Conservation (phyloP, 352 stramenopile genomes). For the Blastocystis sp. region DNA sequence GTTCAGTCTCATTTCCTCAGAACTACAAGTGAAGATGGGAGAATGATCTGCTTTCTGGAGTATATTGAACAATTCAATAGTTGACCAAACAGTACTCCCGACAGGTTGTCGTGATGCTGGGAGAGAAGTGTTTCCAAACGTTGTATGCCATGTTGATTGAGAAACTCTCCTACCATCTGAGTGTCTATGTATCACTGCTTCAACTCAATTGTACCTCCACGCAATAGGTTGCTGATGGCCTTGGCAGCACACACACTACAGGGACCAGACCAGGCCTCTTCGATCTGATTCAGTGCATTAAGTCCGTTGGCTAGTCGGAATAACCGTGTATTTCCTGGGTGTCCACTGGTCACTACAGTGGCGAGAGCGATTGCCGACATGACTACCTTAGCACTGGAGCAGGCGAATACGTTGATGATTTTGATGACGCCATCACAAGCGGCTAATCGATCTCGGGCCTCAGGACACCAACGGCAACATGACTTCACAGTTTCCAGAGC, state of each 20-base stretch:
- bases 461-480: neutral
- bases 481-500: constrained; percentile 2
- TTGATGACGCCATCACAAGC: neutral
- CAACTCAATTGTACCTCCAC: neutral
- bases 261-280: neutral
- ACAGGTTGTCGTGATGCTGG: constrained; percentile 1
- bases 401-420: constrained; percentile 37
- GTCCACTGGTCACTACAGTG: neutral
- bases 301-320: constrained; percentile 23
- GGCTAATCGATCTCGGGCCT: neutral
- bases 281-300: constrained; percentile 21
- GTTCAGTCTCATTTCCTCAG: neutral
- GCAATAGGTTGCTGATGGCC: constrained; percentile 14
- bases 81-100: constrained; percentile 31
- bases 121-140: neutral
- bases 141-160: constrained; percentile 8
- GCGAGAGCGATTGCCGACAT: neutral
- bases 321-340: neutral
- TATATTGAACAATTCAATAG: constrained; percentile 25
- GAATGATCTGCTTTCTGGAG: neutral
- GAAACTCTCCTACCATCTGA: constrained; percentile 16
- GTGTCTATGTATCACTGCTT: neutral
- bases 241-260: constrained; percentile 1
- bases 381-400: neutral
- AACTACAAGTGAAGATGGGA: constrained; percentile 18